Conservation (phyloP, 305 asterid genomes). For the Solanum hybrid region DNA sequence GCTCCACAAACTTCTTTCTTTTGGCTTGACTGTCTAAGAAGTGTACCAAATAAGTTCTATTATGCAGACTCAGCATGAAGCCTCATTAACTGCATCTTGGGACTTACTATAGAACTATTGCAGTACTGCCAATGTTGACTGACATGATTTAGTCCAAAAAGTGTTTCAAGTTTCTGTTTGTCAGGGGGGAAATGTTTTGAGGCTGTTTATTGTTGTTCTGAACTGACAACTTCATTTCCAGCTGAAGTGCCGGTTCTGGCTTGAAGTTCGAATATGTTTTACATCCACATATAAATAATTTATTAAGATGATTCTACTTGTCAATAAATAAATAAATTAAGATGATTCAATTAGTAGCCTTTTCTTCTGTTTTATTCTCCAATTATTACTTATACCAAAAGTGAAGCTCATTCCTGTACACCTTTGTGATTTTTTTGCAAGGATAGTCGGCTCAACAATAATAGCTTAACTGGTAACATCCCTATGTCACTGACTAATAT, state of each 20-base stretch:
- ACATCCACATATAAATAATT: background rate
- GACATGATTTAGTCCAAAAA: background rate
- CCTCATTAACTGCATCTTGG: background rate
- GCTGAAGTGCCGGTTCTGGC: background rate
- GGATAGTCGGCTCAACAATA: conserved; percentile 54
- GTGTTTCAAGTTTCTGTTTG: background rate
- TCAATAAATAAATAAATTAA: background rate
- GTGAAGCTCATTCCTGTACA: background rate
- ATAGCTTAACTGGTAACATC: conserved; percentile 38
- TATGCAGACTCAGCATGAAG: background rate
- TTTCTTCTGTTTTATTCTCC: background rate
- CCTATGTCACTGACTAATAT: conserved; percentile 42
- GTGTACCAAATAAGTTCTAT: background rate
- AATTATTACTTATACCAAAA: background rate
- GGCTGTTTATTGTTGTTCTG: background rate
- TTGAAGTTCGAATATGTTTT: background rate
- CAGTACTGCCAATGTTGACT: background rate
- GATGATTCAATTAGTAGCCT: background rate
- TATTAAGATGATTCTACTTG: background rate
- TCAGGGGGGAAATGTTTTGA: background rate
- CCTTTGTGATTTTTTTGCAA: conserved; percentile 18
- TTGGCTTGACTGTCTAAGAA: background rate
- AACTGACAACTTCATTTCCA: background rate
- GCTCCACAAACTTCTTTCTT: background rate
- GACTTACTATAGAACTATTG: background rate